A percentile compares a stretch with the other conserved stretches of the same genome.
phyloP scores from a whole-genome alignment of 2,329 filamentous ascomycete species.

The Ascochyta lentis region DNA sequence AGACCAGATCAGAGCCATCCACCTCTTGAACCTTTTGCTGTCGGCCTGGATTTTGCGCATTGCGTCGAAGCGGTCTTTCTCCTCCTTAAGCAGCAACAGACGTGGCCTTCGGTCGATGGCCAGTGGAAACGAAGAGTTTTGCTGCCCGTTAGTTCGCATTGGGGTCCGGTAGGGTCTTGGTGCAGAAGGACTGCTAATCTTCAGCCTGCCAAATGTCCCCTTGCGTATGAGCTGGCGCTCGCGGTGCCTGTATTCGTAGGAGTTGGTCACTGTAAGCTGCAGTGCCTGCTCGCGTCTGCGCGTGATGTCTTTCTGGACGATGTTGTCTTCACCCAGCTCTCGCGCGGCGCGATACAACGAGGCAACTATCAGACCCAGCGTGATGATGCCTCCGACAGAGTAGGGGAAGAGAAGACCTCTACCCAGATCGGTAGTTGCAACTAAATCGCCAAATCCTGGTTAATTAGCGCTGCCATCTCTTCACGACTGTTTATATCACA shows the following conservation, averaged over 20 bases:
- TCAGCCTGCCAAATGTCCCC: constrained; percentile 20
- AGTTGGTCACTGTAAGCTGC: constrained; percentile 60
- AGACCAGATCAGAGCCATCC: constrained; percentile 75
- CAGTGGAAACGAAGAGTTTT: constrained; percentile 1
- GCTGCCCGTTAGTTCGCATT: constrained; percentile 25
- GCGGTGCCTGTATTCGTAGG: constrained; percentile 55
- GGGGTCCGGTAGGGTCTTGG: constrained; percentile 29
- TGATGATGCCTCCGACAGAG: constrained; percentile 82
- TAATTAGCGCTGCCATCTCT: not conserved
- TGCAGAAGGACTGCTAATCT: constrained; percentile 37
- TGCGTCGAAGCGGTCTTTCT: constrained; percentile 73
- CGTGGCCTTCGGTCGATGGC: constrained; percentile 48
- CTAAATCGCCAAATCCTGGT: constrained; percentile 58
- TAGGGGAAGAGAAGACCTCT: constrained; percentile 82
- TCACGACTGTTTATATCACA: not conserved
- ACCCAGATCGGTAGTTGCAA: constrained; percentile 62
- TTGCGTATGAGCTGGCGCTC: constrained; percentile 34
- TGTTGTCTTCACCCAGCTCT: constrained; percentile 67
- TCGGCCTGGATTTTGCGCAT: constrained; percentile 81
- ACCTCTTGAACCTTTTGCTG: constrained; percentile 71
- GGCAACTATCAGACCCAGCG: constrained; percentile 81
- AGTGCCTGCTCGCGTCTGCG: constrained; percentile 62
- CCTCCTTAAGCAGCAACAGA: constrained; percentile 63
- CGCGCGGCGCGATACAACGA: constrained; percentile 74
- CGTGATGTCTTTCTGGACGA: constrained; percentile 66